A percentile compares a stretch with the other conserved stretches of the same genome.
These are phyloP conservation scores for Lepidopterella palustris DNA, from an alignment of 495 filamentous ascomycete genomes.

Conservation along the genomic window DNA sequence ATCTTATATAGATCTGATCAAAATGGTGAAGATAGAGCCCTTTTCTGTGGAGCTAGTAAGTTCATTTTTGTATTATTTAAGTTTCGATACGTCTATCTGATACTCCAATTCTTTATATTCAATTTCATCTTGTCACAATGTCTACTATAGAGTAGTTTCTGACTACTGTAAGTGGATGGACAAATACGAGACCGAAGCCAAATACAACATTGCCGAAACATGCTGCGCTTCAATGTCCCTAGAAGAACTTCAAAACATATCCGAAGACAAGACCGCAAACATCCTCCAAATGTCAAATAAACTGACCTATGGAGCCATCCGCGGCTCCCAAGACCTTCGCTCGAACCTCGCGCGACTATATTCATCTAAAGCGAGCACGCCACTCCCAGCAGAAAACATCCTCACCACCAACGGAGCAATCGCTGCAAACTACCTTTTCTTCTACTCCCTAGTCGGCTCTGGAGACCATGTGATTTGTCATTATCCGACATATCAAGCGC, in stretches of 20 bases:
- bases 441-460: slow-evolving; percentile 68
- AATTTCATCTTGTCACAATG: not conserved
- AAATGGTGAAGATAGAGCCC: slow-evolving; percentile 61
- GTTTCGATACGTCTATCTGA: no score
- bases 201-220: slow-evolving; percentile 82
- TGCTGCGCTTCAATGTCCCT: slow-evolving; percentile 78
- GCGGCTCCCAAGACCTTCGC: slow-evolving; percentile 58
- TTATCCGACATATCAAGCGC: slow-evolving; percentile 84
- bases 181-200: slow-evolving; percentile 63
- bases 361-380: slow-evolving; percentile 44
- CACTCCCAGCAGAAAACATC: slow-evolving; percentile 57
- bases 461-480: slow-evolving; percentile 89
- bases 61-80: no score
- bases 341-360: slow-evolving; percentile 61
- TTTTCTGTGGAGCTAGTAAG: slow-evolving; percentile 75
- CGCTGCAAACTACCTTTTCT: slow-evolving; percentile 68
- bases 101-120: no score
- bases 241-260: slow-evolving; percentile 57
- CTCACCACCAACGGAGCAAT: slow-evolving; percentile 79
- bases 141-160: not conserved
- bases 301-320: slow-evolving; percentile 66
- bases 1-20: not conserved
- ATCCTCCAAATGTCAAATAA: slow-evolving; percentile 42
- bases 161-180: slow-evolving; percentile 71
- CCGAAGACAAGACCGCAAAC: slow-evolving; percentile 45